Evolutionary conservation across 441 rosid genomes (phyloP).

Genomic region (Raphanus hybrid): DNA sequence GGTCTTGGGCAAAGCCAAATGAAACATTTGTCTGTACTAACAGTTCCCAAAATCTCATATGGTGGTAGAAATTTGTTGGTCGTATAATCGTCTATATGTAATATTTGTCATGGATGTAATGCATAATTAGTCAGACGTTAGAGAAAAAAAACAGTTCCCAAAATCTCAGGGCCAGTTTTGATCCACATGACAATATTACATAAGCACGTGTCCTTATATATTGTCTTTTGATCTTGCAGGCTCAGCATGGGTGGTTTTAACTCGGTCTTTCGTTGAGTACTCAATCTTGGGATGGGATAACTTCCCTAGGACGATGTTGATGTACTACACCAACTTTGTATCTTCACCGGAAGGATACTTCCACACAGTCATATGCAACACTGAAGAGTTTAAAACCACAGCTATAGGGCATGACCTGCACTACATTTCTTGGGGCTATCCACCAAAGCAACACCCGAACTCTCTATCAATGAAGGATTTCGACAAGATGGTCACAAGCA

Average conservation of each 20-base stretch:
- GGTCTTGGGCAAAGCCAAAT: no score
- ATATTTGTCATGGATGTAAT: no score
- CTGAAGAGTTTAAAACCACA: slow-evolving; percentile 63
- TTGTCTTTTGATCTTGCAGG: slow-evolving; percentile 50
- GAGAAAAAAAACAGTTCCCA: no score
- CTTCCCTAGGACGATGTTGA: slow-evolving; percentile 72
- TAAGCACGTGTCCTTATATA: background rate
- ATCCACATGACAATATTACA: background rate
- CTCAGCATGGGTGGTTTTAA: slow-evolving; percentile 91
- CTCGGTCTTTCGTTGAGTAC: slow-evolving; percentile 76
- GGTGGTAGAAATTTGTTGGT: no score
- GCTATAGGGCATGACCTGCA: slow-evolving; percentile 85
- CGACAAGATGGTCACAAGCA: slow-evolving; percentile 68
- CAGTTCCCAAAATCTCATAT: no score
- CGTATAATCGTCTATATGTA: no score
- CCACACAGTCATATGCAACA: slow-evolving; percentile 86
- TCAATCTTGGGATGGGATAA: slow-evolving; percentile 87
- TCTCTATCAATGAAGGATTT: slow-evolving; percentile 64
- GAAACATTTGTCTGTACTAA: no score
- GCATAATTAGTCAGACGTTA: no score
- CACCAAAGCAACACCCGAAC: slow-evolving; percentile 88
- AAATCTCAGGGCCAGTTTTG: no score
- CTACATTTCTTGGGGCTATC: slow-evolving; percentile 89
- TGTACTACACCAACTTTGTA: slow-evolving; percentile 84
- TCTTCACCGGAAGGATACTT: slow-evolving; percentile 90